These are phyloP conservation scores for Inonotus obliquus DNA, from an alignment of 1,284 basidiomycete genomes.

Conservation along the genomic window DNA sequence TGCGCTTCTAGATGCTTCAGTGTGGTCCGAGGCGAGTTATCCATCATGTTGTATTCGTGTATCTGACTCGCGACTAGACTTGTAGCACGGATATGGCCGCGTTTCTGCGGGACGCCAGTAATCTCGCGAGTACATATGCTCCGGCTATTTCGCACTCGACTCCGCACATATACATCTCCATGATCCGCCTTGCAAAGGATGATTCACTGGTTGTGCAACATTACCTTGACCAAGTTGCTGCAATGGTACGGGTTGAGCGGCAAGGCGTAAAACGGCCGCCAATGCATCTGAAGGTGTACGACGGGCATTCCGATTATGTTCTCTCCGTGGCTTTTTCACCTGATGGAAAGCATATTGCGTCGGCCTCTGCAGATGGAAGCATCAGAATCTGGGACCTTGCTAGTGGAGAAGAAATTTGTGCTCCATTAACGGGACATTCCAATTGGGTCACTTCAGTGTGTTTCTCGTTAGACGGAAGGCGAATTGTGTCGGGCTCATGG, in stretches of 20 bases:
- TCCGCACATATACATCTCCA: slow-evolving; percentile 25
- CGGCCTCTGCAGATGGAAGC: slow-evolving; percentile 1
- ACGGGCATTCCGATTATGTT: background rate
- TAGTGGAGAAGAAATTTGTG: background rate
- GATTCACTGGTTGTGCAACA: background rate
- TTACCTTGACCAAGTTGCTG: background rate
- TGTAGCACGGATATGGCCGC: background rate
- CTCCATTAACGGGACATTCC: background rate
- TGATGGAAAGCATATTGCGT: background rate
- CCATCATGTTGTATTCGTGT: background rate
- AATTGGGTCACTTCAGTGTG: background rate
- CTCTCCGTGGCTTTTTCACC: slow-evolving; percentile 6
- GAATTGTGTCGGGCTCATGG: background rate
- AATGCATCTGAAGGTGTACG: background rate
- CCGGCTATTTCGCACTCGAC: slow-evolving; percentile 15
- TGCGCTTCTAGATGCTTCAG: background rate
- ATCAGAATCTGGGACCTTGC: background rate
- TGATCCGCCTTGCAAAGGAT: slow-evolving; percentile 20
- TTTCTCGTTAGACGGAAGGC: background rate
- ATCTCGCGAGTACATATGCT: slow-evolving; percentile 19
- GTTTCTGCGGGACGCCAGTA: background rate
- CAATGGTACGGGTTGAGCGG: background rate
- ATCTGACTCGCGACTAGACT: background rate
- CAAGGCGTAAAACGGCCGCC: background rate
- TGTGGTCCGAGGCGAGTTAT: background rate